Conservation (phyloP, 2,329 filamentous ascomycete genomes). For the Colletotrichum tropicale region DNA sequence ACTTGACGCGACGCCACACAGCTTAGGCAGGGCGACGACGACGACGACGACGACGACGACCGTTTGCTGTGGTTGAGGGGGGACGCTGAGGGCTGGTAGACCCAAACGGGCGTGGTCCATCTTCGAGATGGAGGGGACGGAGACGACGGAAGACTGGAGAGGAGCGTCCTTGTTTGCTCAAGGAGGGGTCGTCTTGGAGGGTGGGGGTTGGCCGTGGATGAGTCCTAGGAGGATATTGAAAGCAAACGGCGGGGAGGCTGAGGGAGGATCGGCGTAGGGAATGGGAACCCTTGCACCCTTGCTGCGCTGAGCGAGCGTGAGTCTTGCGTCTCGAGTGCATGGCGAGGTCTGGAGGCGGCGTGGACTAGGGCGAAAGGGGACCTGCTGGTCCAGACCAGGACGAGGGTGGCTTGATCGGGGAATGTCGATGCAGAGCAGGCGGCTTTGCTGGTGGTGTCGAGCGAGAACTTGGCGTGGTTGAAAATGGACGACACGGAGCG, state of each 20-base stretch:
- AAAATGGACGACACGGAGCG: neutral
- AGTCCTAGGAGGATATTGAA: neutral
- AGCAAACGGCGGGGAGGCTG: slow-evolving; percentile 13
- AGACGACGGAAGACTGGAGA: neutral
- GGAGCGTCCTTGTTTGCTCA: neutral
- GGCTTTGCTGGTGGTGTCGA: neutral
- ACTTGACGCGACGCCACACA: neutral
- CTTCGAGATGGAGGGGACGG: neutral
- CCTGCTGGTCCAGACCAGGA: slow-evolving; percentile 1
- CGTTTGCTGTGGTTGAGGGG: neutral
- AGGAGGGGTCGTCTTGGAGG: neutral
- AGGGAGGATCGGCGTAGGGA: slow-evolving; percentile 6
- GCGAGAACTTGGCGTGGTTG: neutral
- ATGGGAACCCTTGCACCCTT: neutral
- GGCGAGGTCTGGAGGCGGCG: neutral
- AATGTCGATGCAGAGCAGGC: neutral
- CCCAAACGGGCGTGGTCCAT: neutral
- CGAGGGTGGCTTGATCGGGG: slow-evolving; percentile 1
- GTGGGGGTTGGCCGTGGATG: slow-evolving; percentile 6
- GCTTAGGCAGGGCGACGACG: neutral
- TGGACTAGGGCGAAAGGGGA: neutral
- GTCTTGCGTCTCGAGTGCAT: neutral
- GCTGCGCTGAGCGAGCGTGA: neutral
- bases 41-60: neutral
- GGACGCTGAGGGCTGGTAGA: neutral